These are phyloP conservation scores for Cercospora zeae-maydis DNA, from an alignment of 2,329 filamentous ascomycete genomes.

Conservation along the genomic window DNA sequence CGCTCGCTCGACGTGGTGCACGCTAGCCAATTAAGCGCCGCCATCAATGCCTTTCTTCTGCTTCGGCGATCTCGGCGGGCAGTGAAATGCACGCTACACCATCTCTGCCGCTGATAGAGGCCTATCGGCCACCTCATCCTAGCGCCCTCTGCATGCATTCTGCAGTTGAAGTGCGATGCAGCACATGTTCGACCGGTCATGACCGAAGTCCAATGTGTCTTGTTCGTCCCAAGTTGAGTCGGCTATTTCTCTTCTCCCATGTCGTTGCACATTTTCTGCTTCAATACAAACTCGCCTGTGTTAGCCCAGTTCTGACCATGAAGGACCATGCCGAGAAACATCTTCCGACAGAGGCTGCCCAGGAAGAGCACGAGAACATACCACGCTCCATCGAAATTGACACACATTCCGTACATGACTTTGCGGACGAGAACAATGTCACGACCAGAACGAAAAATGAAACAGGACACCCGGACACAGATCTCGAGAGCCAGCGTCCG, in stretches of 20 bases:
- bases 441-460: conserved; percentile 10
- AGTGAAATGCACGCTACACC: conserved; percentile 7
- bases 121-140: conserved; percentile 15
- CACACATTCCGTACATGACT: conserved; percentile 9
- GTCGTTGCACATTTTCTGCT: background rate
- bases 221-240: background rate
- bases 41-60: conserved; percentile 3
- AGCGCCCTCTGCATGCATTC: background rate
- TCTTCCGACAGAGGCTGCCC: conserved; percentile 19
- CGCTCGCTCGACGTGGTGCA: conserved; percentile 2
- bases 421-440: background rate
- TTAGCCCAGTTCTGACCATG: background rate
- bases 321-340: conserved; percentile 9
- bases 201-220: background rate
- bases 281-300: background rate
- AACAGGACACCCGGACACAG: conserved; percentile 6
- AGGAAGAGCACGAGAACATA: conserved; percentile 16
- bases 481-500: conserved; percentile 19
- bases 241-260: background rate
- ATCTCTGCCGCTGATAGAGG: conserved; percentile 6
- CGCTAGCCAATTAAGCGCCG: conserved; percentile 7
- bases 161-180: conserved; percentile 11
- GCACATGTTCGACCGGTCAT: conserved; percentile 8
- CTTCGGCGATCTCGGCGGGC: conserved; percentile 16
- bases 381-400: conserved; percentile 13